These are phyloP conservation scores for Diplogelasinospora grovesii DNA, from an alignment of 495 filamentous ascomycete genomes.

Conservation along the genomic window DNA sequence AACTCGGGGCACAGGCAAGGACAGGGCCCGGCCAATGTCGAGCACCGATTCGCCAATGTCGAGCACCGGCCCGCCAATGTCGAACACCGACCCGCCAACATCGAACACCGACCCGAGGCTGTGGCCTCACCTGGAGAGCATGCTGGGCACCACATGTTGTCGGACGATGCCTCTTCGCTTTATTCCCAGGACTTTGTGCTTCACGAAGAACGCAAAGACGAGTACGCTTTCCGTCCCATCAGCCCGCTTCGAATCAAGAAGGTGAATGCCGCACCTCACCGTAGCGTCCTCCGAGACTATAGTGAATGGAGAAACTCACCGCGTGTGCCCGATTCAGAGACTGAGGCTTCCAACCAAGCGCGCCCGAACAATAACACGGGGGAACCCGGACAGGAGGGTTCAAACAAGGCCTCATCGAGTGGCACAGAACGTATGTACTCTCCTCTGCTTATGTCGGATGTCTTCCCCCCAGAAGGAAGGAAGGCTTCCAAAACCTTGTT, in stretches of 20 bases:
- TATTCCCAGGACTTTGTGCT: constrained; percentile 25
- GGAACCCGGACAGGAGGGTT: not conserved
- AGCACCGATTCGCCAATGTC: no score
- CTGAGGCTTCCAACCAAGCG: not conserved
- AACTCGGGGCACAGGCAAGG: not conserved
- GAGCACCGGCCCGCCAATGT: no score
- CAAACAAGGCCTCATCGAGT: not conserved
- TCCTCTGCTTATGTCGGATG: constrained; percentile 10
- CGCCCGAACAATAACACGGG: not conserved
- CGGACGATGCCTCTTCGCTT: constrained; percentile 14
- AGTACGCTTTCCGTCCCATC: constrained; percentile 3
- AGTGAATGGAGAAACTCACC: constrained; percentile 7
- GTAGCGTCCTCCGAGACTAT: constrained; percentile 21
- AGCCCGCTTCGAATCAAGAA: constrained; percentile 22
- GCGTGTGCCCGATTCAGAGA: not conserved
- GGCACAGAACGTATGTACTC: constrained; percentile 11
- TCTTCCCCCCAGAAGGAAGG: constrained; percentile 1
- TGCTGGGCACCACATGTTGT: not conserved
- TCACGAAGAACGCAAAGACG: no score
- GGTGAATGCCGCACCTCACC: constrained; percentile 4
- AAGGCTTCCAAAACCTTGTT: constrained; percentile 34
- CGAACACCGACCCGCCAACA: no score
- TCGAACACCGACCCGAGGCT: no score
- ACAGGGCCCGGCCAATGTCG: constrained; percentile 1
- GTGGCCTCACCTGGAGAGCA: no score